Evolutionary conservation across 1,139 yeast species (phyloP).

Genomic region (Blastobotrys aristatus): DNA sequence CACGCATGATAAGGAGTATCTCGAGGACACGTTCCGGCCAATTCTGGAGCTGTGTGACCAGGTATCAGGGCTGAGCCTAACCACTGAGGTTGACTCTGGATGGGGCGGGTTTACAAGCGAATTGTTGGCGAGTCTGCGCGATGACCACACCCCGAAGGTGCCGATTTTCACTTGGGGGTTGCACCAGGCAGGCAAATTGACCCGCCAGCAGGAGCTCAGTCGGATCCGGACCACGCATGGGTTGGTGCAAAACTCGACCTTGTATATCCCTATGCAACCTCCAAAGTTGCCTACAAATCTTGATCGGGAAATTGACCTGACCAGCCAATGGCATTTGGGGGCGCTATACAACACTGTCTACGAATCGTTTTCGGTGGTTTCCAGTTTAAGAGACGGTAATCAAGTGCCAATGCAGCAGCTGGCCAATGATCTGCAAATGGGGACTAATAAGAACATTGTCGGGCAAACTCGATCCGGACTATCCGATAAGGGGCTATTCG

Average conservation of each 20-base stretch:
- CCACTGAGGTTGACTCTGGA: slow-evolving; percentile 65
- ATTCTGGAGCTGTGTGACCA: slow-evolving; percentile 74
- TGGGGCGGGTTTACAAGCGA: slow-evolving; percentile 79
- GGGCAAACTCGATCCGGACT: slow-evolving; percentile 19
- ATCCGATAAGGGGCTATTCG: slow-evolving; percentile 15
- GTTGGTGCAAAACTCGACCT: slow-evolving; percentile 43
- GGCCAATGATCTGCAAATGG: slow-evolving; percentile 21
- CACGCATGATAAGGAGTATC: slow-evolving; percentile 41
- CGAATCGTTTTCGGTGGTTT: slow-evolving; percentile 30
- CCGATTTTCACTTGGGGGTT: slow-evolving; percentile 55
- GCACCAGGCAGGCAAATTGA: slow-evolving; percentile 29
- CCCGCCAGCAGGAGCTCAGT: slow-evolving; percentile 32
- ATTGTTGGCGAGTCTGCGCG: slow-evolving; percentile 51
- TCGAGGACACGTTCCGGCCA: slow-evolving; percentile 56
- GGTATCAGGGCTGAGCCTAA: slow-evolving; percentile 62
- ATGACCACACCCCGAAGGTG: slow-evolving; percentile 66
- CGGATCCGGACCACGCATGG: slow-evolving; percentile 47
- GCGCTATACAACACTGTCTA: slow-evolving; percentile 28
- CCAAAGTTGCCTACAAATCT: slow-evolving; percentile 15
- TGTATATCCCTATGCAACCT: slow-evolving; percentile 46
- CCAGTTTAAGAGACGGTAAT: slow-evolving; percentile 23
- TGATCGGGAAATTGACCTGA: slow-evolving; percentile 14
- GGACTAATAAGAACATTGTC: slow-evolving; percentile 26
- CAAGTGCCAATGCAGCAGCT: slow-evolving; percentile 28
- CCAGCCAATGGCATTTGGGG: slow-evolving; percentile 29